Evolutionary conservation across 805 yeast genomes (phyloP), one percentile per base, ranked within the genome.

Genomic region (Kuraishia cidri): DNA sequence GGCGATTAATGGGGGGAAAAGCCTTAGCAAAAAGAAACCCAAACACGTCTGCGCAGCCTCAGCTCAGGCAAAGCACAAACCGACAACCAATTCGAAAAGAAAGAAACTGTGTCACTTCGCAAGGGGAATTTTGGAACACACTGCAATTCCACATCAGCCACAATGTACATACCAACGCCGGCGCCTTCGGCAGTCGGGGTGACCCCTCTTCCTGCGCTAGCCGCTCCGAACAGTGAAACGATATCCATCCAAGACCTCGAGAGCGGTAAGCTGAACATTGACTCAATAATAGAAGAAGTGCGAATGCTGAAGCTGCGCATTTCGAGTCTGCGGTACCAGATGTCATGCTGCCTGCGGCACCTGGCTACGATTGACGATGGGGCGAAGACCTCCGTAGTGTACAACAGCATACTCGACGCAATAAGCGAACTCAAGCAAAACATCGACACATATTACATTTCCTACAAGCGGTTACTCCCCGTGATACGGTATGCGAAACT

Each of bases 401-500:
- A 50, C 32, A 49, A 44, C 9, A 62, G 69, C 8, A 47, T 56
- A 3, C 54, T 53, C 31, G 44, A 52, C 21, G 58, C 67, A 29
- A 54, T 59, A 23, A 44, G 52, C 6, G 55, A 33, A 6, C 34
- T 71, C 4, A 64, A 61, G 38, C 42, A 36, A 10, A 54, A 58
- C 33, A 64, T 71, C 28, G 58, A 58, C 20, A 60, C 57, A 4
- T 71, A 69, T 37, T 59, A 65, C 38, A 50, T 43, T 5, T 56
- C 64, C 32, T 72, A 69, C 45, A 65, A 60, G 32, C 52, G 63
- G 35, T 48, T 72, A 12, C 48, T 69, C 3, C 77, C 79, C 4
- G 58, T 72, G 26, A 65, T 72, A 27, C 58, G 70, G 39, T 58
- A 67, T 38, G 59, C 75, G 1, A 75, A 70, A 44, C 59, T 66